phyloP scores from a whole-genome alignment of 805 yeast genomes.

The Nakazawaea sp. region DNA sequence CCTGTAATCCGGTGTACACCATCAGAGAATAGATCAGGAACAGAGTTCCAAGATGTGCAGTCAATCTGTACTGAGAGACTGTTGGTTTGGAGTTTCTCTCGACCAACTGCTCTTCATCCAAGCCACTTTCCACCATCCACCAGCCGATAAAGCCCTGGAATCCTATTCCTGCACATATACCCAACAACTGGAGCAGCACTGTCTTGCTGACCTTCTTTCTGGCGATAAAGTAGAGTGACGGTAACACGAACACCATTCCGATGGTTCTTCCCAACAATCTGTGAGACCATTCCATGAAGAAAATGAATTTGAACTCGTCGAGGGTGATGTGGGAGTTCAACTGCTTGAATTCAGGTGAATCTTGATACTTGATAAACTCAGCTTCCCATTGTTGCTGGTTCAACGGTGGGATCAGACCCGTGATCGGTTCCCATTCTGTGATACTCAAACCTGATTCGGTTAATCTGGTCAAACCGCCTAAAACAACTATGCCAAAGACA shows the following conservation, averaged over 20 bases:
- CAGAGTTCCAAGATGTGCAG: conserved; percentile 93
- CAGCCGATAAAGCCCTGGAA: conserved; percentile 96
- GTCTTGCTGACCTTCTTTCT: conserved; percentile 59
- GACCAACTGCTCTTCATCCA: conserved; percentile 69
- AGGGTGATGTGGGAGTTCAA: conserved; percentile 83
- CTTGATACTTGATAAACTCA: conserved; percentile 75
- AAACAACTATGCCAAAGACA: conserved; percentile 91
- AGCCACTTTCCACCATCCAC: conserved; percentile 99
- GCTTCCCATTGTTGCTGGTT: conserved; percentile 75
- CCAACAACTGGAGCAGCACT: conserved; percentile 61
- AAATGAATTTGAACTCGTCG: conserved; percentile 92
- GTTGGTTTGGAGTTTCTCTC: conserved; percentile 93
- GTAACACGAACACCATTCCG: conserved; percentile 76
- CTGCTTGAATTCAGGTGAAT: conserved; percentile 86
- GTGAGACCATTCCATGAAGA: conserved; percentile 97
- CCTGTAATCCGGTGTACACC: conserved; percentile 84
- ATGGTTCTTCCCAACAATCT: conserved; percentile 87
- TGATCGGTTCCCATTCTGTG: conserved; percentile 98
- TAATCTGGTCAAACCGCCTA: conserved; percentile 92
- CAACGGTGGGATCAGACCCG: conserved; percentile 90
- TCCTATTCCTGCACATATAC: conserved; percentile 73
- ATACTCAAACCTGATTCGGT: conserved; percentile 95
- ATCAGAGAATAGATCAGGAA: conserved; percentile 82
- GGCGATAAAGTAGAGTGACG: conserved; percentile 76
- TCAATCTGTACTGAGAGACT: conserved; percentile 89